Conservation (phyloP, 495 filamentous ascomycete species). For the Saxophila tyrrhenica region DNA sequence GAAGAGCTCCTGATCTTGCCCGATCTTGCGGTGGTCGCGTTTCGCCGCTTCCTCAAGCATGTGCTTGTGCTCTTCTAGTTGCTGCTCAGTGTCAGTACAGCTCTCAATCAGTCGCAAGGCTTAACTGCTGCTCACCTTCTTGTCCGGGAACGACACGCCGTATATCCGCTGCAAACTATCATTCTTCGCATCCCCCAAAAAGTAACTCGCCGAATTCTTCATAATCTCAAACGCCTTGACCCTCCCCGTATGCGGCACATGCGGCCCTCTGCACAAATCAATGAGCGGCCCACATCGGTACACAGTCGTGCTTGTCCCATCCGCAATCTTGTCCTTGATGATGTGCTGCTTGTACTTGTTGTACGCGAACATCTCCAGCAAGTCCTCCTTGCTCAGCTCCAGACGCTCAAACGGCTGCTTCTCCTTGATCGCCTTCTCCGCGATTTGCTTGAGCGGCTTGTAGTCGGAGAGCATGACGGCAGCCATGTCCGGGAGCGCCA, state of each 20-base stretch:
- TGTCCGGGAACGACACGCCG: conserved; percentile 93
- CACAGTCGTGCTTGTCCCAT: conserved; percentile 83
- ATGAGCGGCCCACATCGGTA: conserved; percentile 78
- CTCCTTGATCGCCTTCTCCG: conserved; percentile 75
- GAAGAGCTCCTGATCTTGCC: conserved; percentile 89
- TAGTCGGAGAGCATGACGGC: conserved; percentile 67
- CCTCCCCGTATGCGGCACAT: conserved; percentile 84
- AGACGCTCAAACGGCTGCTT: conserved; percentile 92
- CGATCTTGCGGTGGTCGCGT: conserved; percentile 83
- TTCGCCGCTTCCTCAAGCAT: conserved; percentile 94
- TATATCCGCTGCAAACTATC: conserved; percentile 94
- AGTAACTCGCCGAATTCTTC: conserved; percentile 94
- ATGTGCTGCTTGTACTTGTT: conserved; percentile 95
- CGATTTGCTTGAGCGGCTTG: conserved; percentile 65
- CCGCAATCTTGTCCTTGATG: conserved; percentile 81
- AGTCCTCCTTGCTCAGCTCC: conserved; percentile 73
- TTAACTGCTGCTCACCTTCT: conserved; percentile 61
- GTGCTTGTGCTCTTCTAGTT: conserved; percentile 77
- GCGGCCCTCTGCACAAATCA: conserved; percentile 68
- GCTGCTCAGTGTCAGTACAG: conserved; percentile 21
- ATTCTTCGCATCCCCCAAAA: conserved; percentile 83
- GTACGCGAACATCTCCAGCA: conserved; percentile 91
- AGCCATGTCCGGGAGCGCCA: conserved; percentile 66
- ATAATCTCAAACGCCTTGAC: conserved; percentile 91
- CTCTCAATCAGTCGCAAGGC: too few relatives aligned